phyloP scores from a whole-genome alignment of 331 rosid species.

The Malus hybrid region DNA sequence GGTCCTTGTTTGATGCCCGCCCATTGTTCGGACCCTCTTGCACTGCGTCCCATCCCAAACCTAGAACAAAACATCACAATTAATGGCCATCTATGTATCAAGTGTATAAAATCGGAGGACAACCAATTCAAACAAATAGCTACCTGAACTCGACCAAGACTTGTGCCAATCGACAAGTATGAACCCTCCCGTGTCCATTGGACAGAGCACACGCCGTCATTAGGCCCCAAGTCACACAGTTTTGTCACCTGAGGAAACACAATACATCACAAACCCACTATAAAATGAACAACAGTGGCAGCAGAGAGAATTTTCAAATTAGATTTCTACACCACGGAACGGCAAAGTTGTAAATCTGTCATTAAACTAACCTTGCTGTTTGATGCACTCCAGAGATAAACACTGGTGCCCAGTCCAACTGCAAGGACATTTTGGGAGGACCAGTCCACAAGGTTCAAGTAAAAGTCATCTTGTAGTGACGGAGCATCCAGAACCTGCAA shows the following conservation, averaged over 20 bases:
- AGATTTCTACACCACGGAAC: neutral
- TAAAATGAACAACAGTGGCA: too few species aligned
- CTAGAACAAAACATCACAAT: constrained; percentile 21
- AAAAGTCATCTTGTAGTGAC: constrained; percentile 93
- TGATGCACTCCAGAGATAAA: constrained; percentile 94
- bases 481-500: constrained; percentile 95
- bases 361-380: constrained; percentile 61
- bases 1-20: constrained; percentile 96
- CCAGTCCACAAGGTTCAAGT: constrained; percentile 97
- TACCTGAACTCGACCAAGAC: constrained; percentile 96
- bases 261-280: neutral
- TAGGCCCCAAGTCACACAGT: constrained; percentile 92
- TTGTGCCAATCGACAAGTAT: constrained; percentile 82
- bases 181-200: constrained; percentile 99
- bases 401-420: constrained; percentile 91
- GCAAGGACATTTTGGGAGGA: constrained; percentile 96
- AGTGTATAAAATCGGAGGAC: neutral
- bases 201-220: constrained; percentile 92
- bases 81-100: constrained; percentile 1
- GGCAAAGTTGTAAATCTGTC: neutral
- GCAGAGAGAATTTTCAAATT: neutral
- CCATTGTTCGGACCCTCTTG: constrained; percentile 92
- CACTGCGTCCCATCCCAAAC: constrained; percentile 92
- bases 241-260: constrained; percentile 68
- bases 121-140: neutral